phyloP scores from a whole-genome alignment of 78 protist species.

The Cavenderia fasciculata region DNA sequence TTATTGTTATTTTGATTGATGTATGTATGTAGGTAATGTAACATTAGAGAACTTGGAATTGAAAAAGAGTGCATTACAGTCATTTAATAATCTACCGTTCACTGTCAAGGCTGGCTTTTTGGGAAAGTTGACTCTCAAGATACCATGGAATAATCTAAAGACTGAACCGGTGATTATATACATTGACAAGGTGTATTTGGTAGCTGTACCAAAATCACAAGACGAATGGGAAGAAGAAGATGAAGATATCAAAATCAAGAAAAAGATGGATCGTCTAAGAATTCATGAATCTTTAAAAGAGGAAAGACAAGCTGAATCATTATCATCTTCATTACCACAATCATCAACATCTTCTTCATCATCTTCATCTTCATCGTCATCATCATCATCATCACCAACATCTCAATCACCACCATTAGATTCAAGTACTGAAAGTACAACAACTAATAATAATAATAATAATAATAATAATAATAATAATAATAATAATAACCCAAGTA shows the following conservation, averaged over 20 bases:
- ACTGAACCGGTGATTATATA: slow-evolving; percentile 66
- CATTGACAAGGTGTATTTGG: slow-evolving; percentile 41
- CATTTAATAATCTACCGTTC: slow-evolving; percentile 69
- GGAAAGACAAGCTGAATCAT: slow-evolving; percentile 11
- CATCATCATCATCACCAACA: background rate
- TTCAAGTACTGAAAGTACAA: background rate
- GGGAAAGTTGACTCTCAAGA: slow-evolving; percentile 66
- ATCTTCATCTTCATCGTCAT: background rate
- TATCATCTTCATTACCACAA: background rate
- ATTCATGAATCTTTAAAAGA: slow-evolving; percentile 64
- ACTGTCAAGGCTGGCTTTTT: slow-evolving; percentile 64
- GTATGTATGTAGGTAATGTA: slow-evolving; percentile 21
- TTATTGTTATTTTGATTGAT: background rate
- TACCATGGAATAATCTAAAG: slow-evolving; percentile 80
- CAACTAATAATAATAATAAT: background rate
- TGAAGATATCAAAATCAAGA: slow-evolving; percentile 15
- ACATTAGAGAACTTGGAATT: slow-evolving; percentile 67
- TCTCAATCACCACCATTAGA: background rate
- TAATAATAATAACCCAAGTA: background rate
- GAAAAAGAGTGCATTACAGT: slow-evolving; percentile 63
- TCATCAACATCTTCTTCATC: background rate
- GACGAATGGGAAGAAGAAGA: slow-evolving; percentile 72
- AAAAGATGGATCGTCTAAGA: slow-evolving; percentile 33
- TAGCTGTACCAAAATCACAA: slow-evolving; percentile 58
- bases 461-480: background rate